Evolutionary conservation across 805 yeast species (phyloP).

Genomic region (Torulaspora microellipsoides): DNA sequence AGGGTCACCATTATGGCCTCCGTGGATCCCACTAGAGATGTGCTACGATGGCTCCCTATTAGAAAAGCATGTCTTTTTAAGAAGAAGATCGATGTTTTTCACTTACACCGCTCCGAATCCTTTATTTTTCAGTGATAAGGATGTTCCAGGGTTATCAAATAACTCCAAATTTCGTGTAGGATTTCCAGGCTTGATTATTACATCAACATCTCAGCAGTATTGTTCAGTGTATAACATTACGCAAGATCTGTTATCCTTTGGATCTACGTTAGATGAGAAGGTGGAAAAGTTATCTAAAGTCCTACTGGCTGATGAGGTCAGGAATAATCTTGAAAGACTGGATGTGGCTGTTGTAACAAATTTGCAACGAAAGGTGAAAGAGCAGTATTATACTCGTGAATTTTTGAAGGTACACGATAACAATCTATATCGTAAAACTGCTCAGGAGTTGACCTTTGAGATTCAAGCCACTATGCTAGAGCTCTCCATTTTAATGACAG

Average conservation of each 20-base stretch:
- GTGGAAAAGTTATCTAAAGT: conserved; percentile 47
- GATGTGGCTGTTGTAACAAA: conserved; percentile 46
- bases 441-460: conserved; percentile 36
- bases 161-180: conserved; percentile 34
- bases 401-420: conserved; percentile 38
- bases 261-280: conserved; percentile 37
- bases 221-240: conserved; percentile 47
- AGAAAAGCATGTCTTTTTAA: conserved; percentile 44
- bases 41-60: conserved; percentile 47
- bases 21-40: conserved; percentile 60
- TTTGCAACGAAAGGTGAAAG: conserved; percentile 43
- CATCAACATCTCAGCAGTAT: conserved; percentile 56
- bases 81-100: conserved; percentile 49
- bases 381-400: conserved; percentile 39
- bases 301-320: conserved; percentile 51
- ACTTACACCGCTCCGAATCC: conserved; percentile 49
- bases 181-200: conserved; percentile 46
- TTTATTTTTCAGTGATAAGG: conserved; percentile 39
- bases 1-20: conserved; percentile 50
- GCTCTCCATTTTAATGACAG: conserved; percentile 41
- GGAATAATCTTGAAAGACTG: conserved; percentile 29
- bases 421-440: conserved; percentile 34
- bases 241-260: conserved; percentile 40
- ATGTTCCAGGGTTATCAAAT: conserved; percentile 19
- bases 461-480: conserved; percentile 37